Base-by-base conservation (phyloP, 805 yeast genomes). In the Trichomonascus vanleenenianus region DNA sequence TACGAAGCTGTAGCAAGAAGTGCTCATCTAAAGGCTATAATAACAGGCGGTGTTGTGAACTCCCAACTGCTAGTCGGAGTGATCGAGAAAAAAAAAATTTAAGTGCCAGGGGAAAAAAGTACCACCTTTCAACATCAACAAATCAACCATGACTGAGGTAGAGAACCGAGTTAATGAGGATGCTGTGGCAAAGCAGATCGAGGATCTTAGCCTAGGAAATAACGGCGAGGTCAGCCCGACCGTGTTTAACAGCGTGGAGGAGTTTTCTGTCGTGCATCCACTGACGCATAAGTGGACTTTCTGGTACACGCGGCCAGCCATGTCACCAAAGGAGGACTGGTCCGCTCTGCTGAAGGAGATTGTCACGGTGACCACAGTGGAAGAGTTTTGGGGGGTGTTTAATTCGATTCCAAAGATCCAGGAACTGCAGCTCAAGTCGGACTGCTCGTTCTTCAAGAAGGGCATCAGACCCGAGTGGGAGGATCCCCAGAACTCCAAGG, bases 391-490 rank as follows among this genome's bases (percentile, higher is more conserved):
- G 98, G 98, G 97, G 20, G 83, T 91, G 55, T 85, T 79, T 74
- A 89, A 93, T 68, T 84, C 94, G 37, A 82, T 93, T 57, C 97
- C 97, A 55, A 80, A 79, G 58, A 96, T 95, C 43, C 78, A 79
- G 52, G 96, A 88, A 63, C 75, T 93, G 63, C 97, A 97, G 57
- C 62, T 83, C 59, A 85, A 82, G 67, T 85, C 96, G 10, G 97
- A 93, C 69, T 91, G 91, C 71, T 95, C 93, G 65, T 78, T 91
- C 61, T 93, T 93, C 75, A 84, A 91, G 71, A 85, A 83, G 63
- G 95, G 88, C 48, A 80, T 93, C 60, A 83, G 86, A 67, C 98
- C 98, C 46, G 97, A 93, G 75, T 93, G 98, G 98, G 98, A 93
- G 74, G 97, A 93, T 67, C 74, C 71, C 45, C 77, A 79, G 54